Conservation (phyloP, 495 filamentous ascomycete genomes). For the Friedmanniomyces simplex region DNA sequence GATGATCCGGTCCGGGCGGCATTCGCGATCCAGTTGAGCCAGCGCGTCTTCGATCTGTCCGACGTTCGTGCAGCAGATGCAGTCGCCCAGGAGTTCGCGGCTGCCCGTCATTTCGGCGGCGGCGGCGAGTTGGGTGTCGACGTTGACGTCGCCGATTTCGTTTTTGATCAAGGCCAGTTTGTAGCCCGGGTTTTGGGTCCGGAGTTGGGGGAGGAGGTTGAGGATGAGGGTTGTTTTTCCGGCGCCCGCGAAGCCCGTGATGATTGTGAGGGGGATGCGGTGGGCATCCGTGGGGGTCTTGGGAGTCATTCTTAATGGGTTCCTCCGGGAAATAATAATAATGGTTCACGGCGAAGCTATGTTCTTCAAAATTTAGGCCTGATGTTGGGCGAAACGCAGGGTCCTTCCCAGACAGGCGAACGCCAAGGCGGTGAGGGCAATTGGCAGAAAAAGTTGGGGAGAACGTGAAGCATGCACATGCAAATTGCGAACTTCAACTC, state of each 20-base stretch:
- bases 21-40: slow-evolving; percentile 49
- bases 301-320: not conserved
- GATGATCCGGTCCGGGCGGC: slow-evolving; percentile 70
- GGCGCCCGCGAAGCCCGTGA: slow-evolving; percentile 90
- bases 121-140: slow-evolving; percentile 83
- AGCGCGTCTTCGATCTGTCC: slow-evolving; percentile 79
- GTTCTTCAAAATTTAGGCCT: no score
- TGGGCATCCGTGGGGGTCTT: not conserved
- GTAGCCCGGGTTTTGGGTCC: slow-evolving; percentile 44
- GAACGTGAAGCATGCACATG: no score
- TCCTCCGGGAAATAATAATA: no score
- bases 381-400: not conserved
- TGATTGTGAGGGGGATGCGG: slow-evolving; percentile 80
- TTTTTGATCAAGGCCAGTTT: slow-evolving; percentile 92
- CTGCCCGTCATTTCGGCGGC: slow-evolving; percentile 74
- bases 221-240: slow-evolving; percentile 91
- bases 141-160: slow-evolving; percentile 88
- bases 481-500: no score
- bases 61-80: slow-evolving; percentile 97
- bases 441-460: not conserved
- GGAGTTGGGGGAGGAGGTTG: slow-evolving; percentile 80
- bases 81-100: slow-evolving; percentile 85
- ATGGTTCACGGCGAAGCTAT: no score
- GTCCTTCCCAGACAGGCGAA: not conserved
- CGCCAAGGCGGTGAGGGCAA: not conserved